Base-by-base conservation (phyloP, 768 basidiomycete genomes). In the Lentinula boryana region DNA sequence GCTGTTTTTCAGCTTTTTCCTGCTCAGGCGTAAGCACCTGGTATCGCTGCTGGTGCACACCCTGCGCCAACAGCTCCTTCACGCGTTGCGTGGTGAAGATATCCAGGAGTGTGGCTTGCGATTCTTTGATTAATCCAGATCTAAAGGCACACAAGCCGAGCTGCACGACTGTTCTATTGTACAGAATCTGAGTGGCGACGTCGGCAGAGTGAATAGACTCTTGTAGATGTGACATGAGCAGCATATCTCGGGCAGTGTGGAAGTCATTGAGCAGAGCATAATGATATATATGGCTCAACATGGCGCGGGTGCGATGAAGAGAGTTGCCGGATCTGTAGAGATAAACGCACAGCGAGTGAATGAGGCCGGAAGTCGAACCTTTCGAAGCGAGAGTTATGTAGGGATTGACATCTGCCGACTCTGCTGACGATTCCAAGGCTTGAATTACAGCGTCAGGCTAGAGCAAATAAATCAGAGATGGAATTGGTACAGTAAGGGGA, bases 161-260 rank as follows among this genome's bases (percentile, higher is more conserved):
- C 72, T 98, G 97, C 48, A 98, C 97, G 60, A 98, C 88, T 5
- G 94, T 93, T 41, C 97, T 89, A 74, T 99, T 99, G 79, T 98
- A 98, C 36, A 98, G 79, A 67, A 99, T 98, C 74, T 99, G 97
- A 0, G 97, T 98, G 16, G 88, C 88, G 55, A 98, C 95, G 69
- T 98, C 97, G 60, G 95, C 94, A 41, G 94, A 93, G 70, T 94
- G 90, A 68, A 98, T 90, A 1, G 93, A 91, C 72, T 98, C 95
- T 73, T 98, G 96, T 54, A 99, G 83, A 72, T 98, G 97, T 4
- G 95, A 98, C 97, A 99, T 98, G 63, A 99, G 79, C 40, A 99
- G 77, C 91, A 98, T 95, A 76, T 99, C 97, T 32, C 97, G 91
- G 9, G 97, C 91, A 31, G 92, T 93, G 77, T 97, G 85, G 78